Conservation (phyloP, 176 grass and related monocot genomes). For the Neostapfia colusana region DNA sequence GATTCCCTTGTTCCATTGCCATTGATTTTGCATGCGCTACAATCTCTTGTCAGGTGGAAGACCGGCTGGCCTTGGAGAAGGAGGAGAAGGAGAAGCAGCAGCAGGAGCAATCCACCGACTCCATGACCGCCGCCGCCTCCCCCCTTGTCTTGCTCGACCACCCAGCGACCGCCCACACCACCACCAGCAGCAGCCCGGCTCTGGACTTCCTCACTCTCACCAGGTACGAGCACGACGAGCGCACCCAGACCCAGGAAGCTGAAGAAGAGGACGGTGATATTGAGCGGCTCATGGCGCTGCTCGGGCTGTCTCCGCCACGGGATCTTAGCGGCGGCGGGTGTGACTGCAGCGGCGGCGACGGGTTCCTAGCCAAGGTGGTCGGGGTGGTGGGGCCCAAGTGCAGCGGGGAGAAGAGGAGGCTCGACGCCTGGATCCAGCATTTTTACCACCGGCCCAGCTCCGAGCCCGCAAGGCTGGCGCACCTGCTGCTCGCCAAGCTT, state of each 20-base stretch:
- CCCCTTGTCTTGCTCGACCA: slow-evolving; percentile 53
- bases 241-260: background rate
- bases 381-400: slow-evolving; percentile 59
- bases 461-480: slow-evolving; percentile 63
- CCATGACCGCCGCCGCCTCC: slow-evolving; percentile 17
- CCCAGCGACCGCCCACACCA: background rate
- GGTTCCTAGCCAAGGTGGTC: slow-evolving; percentile 56
- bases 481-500: slow-evolving; percentile 53
- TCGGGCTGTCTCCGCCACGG: slow-evolving; percentile 35
- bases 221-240: background rate
- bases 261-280: slow-evolving; percentile 36
- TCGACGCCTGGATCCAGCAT: slow-evolving; percentile 58
- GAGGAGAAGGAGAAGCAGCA: no score
- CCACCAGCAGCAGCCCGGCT: slow-evolving; percentile 45
- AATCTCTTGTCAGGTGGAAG: slow-evolving; percentile 39
- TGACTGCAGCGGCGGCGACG: slow-evolving; percentile 53
- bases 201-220: slow-evolving; percentile 55
- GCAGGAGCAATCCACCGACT: background rate
- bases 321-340: slow-evolving; percentile 32
- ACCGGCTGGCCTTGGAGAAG: slow-evolving; percentile 45
- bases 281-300: slow-evolving; percentile 49
- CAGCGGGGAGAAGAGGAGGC: slow-evolving; percentile 52
- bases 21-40: background rate
- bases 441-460: slow-evolving; percentile 10
- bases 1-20: background rate